Base-by-base conservation (phyloP, 1,139 yeast genomes). In the Geotrichum europaeum region DNA sequence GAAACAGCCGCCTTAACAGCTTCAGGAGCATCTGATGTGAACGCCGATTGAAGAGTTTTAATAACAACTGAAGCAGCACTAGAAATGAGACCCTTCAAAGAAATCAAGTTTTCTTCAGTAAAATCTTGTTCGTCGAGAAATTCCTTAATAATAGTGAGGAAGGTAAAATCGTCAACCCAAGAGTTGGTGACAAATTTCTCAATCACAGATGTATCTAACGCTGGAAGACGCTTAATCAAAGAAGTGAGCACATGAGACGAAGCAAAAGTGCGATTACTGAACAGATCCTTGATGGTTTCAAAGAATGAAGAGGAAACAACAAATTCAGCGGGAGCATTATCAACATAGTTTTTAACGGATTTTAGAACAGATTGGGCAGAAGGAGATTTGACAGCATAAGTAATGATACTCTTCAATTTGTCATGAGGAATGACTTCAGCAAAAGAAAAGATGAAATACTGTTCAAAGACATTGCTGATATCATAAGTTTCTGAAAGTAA, bases 81-180 rank as follows among this genome's bases (percentile, higher is more conserved):
- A 7, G 54, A n/a, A 25, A 49, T 49, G 4, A 52, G 45, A 1
- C 52, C 30, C 18, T 52, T 34, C 47, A 59, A 47, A 55, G 56
- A 43, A 1, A 25, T 49, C 30, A 40, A 25, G 25, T 56, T 51
- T n/a, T 49, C 50, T 32, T 56, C 57, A 6, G 49, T 36, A 12
- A 40, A 43, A 13, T 22, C 45, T 5, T 50, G 22, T 10, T 50
- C 53, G 18, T 15, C 49, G 3, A 57, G 49, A 10, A 56, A 59
- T 20, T 59, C 62, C 13, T 45, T 51, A 2, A 57, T 59, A 53
- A 59, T 58, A 4, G 64, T 55, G 43, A 62, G 49, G 30, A 59
- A 62, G 1, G 64, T 62, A 20, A 57, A 52, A 30, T 62, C 61
- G 25, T 62, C 64, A 18, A 62, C 56, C 34, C 47, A 55, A 22